Conservation (phyloP, 306 rosid species). For the Parietaria judaica region DNA sequence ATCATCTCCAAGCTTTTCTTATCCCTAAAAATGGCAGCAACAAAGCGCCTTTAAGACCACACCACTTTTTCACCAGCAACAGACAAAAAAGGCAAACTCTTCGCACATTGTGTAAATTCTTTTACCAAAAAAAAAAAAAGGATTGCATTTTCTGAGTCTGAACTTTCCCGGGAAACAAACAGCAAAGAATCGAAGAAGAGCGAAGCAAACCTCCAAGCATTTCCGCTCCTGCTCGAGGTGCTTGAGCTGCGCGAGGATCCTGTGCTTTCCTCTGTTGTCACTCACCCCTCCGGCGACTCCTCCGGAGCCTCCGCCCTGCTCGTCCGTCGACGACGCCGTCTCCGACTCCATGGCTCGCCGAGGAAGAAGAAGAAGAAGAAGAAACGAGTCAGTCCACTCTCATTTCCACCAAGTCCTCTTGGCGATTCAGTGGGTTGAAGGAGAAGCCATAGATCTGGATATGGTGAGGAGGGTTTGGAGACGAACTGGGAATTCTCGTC, state of each 20-base stretch:
- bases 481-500: neutral
- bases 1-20: conserved; percentile 1
- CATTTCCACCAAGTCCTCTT: conserved; percentile 12
- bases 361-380: conserved; percentile 12
- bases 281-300: conserved; percentile 12
- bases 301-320: conserved; percentile 22
- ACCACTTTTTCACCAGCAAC: neutral
- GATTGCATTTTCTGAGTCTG: too few relatives aligned
- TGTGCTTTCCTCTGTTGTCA: conserved; percentile 72
- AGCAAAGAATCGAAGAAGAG: neutral
- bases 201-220: conserved; percentile 47
- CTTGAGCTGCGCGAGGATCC: conserved; percentile 69
- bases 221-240: conserved; percentile 65
- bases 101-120: neutral
- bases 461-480: neutral
- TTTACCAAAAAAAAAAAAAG: too few relatives aligned
- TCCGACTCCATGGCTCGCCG: conserved; percentile 42
- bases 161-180: conserved; percentile 15
- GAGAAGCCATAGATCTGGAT: conserved; percentile 18
- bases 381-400: neutral
- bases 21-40: neutral
- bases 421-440: neutral
- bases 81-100: too few relatives aligned
- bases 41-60: neutral
- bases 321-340: conserved; percentile 61